Conservation (phyloP, 2,329 filamentous ascomycete genomes). For the Colletotrichum navitas region DNA sequence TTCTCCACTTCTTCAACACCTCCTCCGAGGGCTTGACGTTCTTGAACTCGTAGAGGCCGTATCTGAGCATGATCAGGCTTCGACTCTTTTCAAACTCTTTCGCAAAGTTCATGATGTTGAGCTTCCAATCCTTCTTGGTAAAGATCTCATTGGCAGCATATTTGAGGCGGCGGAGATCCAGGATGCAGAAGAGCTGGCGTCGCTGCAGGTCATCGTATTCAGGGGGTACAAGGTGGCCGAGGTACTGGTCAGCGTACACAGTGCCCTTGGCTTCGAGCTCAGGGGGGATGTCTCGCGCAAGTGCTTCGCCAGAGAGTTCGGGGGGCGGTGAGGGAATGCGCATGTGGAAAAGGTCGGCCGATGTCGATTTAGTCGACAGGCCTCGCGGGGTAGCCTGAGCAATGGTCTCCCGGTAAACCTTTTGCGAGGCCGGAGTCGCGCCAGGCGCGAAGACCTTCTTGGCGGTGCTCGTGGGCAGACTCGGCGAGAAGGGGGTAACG, state of each 20-base stretch:
- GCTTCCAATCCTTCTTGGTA: conserved; percentile 70
- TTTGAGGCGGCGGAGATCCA: conserved; percentile 72
- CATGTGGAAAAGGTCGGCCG: conserved; percentile 68
- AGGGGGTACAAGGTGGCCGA: conserved; percentile 68
- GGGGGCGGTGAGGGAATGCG: conserved; percentile 69
- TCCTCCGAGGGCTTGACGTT: conserved; percentile 71
- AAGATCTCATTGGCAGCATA: conserved; percentile 73
- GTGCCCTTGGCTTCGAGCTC: conserved; percentile 65
- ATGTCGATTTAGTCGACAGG: conserved; percentile 62
- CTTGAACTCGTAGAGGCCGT: conserved; percentile 73
- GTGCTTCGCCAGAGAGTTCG: conserved; percentile 66
- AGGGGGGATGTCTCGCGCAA: conserved; percentile 66
- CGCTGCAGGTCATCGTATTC: conserved; percentile 70
- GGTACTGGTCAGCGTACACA: conserved; percentile 71
- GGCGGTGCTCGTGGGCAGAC: conserved; percentile 58
- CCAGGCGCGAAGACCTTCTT: conserved; percentile 63
- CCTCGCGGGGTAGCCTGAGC: conserved; percentile 63
- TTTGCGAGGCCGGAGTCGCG: conserved; percentile 58
- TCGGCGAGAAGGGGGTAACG: conserved; percentile 58
- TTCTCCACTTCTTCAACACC: conserved; percentile 69
- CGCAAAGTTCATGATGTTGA: conserved; percentile 72
- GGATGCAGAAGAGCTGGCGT: conserved; percentile 73
- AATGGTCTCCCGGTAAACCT: conserved; percentile 59
- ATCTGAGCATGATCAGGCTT: conserved; percentile 71
- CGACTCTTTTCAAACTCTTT: conserved; percentile 75